Percentiles rank a stretch among this genome's conserved stretches.
Evolutionary conservation across 1,284 basidiomycete genomes (phyloP).

Genomic region (Marasmius oreades): DNA sequence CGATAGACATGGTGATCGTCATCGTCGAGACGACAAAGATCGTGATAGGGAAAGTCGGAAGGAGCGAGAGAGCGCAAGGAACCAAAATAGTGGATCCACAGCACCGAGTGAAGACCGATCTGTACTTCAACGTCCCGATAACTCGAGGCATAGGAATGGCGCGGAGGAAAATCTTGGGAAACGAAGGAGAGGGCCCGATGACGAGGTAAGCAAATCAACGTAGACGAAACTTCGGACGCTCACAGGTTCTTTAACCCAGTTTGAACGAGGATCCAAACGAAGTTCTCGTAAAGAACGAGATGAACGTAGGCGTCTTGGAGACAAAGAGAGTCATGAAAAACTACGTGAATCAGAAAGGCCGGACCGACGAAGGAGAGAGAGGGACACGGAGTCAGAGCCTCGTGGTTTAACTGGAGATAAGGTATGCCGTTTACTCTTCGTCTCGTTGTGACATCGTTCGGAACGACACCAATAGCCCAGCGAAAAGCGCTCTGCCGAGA

Average conservation of each 20-base stretch:
- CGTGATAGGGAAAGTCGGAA: conserved; percentile 45
- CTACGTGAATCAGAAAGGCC: conserved; percentile 64
- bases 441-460: background rate
- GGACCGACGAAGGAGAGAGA: conserved; percentile 64
- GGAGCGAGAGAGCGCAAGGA: conserved; percentile 47
- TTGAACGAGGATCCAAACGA: conserved; percentile 68
- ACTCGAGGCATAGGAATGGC: conserved; percentile 48
- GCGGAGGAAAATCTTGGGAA: conserved; percentile 60
- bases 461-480: conserved; percentile 14
- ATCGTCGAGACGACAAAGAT: conserved; percentile 31
- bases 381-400: conserved; percentile 51
- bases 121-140: conserved; percentile 56
- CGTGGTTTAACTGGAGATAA: conserved; percentile 53
- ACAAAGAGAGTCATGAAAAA: conserved; percentile 67
- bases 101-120: conserved; percentile 44
- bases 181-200: conserved; percentile 58
- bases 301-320: conserved; percentile 58
- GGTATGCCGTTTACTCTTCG: conserved; percentile 32
- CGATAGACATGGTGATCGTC: conserved; percentile 36
- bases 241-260: conserved; percentile 32
- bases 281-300: conserved; percentile 75
- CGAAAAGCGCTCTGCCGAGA: conserved; percentile 46
- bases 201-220: conserved; percentile 53
- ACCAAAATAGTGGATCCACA: conserved; percentile 27
- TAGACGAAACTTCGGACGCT: conserved; percentile 16